A percentile compares a stretch with the other conserved stretches of the same genome.
Evolutionary conservation across 495 filamentous ascomycete genomes (phyloP).

Genomic region (Penicillium cinerascens): DNA sequence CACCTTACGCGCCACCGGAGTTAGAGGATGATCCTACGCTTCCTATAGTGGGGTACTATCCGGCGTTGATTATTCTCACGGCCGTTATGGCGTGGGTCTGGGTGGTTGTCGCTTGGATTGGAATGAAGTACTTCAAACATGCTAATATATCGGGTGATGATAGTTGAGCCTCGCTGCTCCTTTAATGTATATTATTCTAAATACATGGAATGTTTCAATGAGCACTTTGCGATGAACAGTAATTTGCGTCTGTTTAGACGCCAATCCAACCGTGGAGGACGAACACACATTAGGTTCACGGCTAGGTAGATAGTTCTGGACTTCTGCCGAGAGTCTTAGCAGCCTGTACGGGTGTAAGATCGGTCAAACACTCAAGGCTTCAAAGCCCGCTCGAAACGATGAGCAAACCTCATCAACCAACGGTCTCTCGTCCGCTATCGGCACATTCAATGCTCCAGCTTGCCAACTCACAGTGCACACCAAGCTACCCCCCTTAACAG

Average conservation of each 20-base stretch:
- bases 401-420: not conserved
- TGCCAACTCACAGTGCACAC: not conserved
- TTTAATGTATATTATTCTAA: not conserved
- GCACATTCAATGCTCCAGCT: not conserved
- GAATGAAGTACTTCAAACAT: conserved; percentile 99
- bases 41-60: conserved; percentile 96
- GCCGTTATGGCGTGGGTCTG: conserved; percentile 98
- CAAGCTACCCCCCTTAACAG: not conserved
- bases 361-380: not conserved
- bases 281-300: not conserved
- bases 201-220: not conserved
- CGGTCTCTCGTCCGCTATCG: not conserved
- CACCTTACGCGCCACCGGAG: conserved; percentile 88
- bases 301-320: too few species aligned
- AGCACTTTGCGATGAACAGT: not conserved
- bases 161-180: conserved; percentile 26
- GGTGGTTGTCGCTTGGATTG: conserved; percentile 94
- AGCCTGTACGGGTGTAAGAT: too few species aligned
- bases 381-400: not conserved
- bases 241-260: not conserved
- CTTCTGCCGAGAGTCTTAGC: not conserved
- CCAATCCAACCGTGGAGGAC: not conserved
- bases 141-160: conserved; percentile 73
- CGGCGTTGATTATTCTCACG: conserved; percentile 86
- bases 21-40: conserved; percentile 89